Percentiles rank a stretch among this genome's conserved stretches.
Evolutionary conservation across 768 basidiomycete genomes (phyloP).

Genomic region (Xerocomus spinulosus): DNA sequence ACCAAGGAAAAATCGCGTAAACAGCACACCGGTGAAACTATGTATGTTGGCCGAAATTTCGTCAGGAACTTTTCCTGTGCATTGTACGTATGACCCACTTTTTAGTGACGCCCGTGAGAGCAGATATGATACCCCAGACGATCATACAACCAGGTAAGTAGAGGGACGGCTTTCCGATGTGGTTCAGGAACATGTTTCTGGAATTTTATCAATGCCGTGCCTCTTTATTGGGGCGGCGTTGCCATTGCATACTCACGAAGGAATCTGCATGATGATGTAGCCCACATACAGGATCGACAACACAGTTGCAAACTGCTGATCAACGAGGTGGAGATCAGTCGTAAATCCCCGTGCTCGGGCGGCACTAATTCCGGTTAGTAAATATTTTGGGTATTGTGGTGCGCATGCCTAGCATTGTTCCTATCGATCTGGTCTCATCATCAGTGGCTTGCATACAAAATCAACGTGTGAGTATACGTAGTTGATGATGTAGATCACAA

Average conservation of each 20-base stretch:
- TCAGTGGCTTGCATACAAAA: background rate
- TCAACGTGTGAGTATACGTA: conserved; percentile 21
- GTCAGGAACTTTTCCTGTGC: background rate
- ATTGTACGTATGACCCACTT: conserved; percentile 19
- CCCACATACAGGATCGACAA: conserved; percentile 68
- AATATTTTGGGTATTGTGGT: background rate
- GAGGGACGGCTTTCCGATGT: conserved; percentile 61
- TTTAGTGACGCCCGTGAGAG: conserved; percentile 37
- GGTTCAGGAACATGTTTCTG: conserved; percentile 69
- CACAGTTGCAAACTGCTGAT: conserved; percentile 59
- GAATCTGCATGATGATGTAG: conserved; percentile 40
- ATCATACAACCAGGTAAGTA: conserved; percentile 66
- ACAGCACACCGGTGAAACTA: conserved; percentile 39
- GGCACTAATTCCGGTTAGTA: conserved; percentile 39
- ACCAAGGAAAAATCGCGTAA: conserved; percentile 51
- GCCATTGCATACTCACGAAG: conserved; percentile 28
- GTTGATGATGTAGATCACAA: conserved; percentile 38
- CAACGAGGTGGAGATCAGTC: conserved; percentile 56
- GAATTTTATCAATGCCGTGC: conserved; percentile 1
- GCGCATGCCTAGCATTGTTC: conserved; percentile 58
- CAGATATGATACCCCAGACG: conserved; percentile 62
- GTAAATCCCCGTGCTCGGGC: conserved; percentile 68
- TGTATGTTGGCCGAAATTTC: background rate
- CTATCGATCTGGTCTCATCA: conserved; percentile 49
- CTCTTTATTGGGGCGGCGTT: background rate